Percentiles rank a stretch among this genome's conserved stretches.
These are phyloP conservation scores for Forsythia viridissima DNA, from an alignment of 257 asterid genomes.

Conservation along the genomic window DNA sequence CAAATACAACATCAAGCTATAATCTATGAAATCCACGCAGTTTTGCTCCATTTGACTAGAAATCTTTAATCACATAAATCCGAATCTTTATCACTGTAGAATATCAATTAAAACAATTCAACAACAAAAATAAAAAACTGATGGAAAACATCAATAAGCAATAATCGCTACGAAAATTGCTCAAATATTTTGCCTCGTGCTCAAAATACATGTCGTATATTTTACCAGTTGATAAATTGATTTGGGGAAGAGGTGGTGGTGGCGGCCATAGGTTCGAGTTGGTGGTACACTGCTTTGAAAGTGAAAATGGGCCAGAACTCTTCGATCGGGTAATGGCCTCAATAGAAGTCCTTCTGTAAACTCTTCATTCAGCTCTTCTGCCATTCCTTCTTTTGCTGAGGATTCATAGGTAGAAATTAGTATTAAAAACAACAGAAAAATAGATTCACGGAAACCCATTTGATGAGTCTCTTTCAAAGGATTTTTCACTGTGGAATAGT, in stretches of 20 bases:
- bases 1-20: background rate
- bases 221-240: slow-evolving; percentile 88
- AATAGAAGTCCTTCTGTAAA: slow-evolving; percentile 87
- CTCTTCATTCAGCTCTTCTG: slow-evolving; percentile 45
- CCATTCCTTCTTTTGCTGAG: slow-evolving; percentile 33
- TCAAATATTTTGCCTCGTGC: background rate
- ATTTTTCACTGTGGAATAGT: background rate
- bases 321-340: slow-evolving; percentile 94
- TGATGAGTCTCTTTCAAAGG: slow-evolving; percentile 17
- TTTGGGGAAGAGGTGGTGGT: slow-evolving; percentile 90
- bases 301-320: slow-evolving; percentile 87
- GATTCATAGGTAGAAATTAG: slow-evolving; percentile 43
- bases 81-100: background rate
- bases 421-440: slow-evolving; percentile 34
- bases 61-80: background rate
- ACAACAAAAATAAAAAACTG: background rate
- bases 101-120: slow-evolving; percentile 9
- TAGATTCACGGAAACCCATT: slow-evolving; percentile 44
- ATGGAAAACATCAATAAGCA: background rate
- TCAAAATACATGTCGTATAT: background rate
- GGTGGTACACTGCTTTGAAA: slow-evolving; percentile 82
- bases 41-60: background rate
- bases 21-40: background rate
- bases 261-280: slow-evolving; percentile 75
- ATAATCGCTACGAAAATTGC: background rate